Evolutionary conservation across 2,329 filamentous ascomycete genomes (phyloP).

Genomic region (Neoscytalidium dimidiatum): DNA sequence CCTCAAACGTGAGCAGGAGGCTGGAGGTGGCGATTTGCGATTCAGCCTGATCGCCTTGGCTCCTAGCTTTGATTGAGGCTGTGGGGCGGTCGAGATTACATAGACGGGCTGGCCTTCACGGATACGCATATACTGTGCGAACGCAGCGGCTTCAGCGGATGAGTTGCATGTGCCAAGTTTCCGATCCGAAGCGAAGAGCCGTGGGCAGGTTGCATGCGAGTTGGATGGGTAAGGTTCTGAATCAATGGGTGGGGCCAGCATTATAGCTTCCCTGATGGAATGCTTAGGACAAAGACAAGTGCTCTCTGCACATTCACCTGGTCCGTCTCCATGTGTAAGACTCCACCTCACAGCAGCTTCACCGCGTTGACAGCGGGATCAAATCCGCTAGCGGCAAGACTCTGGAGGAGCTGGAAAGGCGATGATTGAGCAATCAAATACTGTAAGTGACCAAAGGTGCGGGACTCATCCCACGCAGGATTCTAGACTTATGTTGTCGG

Average conservation of each 20-base stretch:
- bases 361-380: not conserved
- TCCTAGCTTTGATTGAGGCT: constrained; percentile 54
- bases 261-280: constrained; percentile 9
- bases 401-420: not conserved
- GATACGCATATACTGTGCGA: not conserved
- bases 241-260: constrained; percentile 6
- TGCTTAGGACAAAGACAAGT: constrained; percentile 9
- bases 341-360: not conserved
- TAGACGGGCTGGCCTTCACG: not conserved
- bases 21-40: constrained; percentile 59
- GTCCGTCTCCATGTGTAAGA: not conserved
- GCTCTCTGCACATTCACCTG: not conserved
- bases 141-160: not conserved
- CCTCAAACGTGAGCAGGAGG: constrained; percentile 57
- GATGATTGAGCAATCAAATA: not conserved
- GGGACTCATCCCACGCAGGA: too few relatives aligned
- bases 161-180: not conserved
- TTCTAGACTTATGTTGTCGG: too few relatives aligned
- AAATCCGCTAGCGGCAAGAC: not conserved
- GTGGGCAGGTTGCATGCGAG: constrained; percentile 4
- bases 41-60: constrained; percentile 66
- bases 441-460: too few relatives aligned
- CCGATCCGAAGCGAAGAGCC: not conserved
- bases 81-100: not conserved
- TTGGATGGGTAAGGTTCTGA: not conserved